Evolutionary conservation across 2,329 filamentous ascomycete species (phyloP).

Genomic region (Microsporum canis): DNA sequence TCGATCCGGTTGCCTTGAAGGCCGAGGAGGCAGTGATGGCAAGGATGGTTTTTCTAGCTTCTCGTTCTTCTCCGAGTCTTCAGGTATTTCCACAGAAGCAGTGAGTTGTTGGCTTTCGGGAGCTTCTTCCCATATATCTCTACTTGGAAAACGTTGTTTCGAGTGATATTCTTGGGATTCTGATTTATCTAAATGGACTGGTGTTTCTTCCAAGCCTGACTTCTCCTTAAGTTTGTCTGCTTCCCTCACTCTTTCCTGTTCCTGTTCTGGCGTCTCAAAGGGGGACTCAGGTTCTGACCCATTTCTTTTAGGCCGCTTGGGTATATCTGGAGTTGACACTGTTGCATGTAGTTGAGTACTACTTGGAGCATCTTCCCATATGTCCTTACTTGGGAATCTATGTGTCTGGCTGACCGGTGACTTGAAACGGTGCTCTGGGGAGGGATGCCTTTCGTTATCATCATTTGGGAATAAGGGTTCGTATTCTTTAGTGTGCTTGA

Average conservation of each 20-base stretch:
- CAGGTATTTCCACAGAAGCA: slow-evolving; percentile 55
- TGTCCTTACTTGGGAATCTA: slow-evolving; percentile 85
- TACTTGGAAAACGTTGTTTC: slow-evolving; percentile 71
- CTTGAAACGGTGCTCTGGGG: slow-evolving; percentile 44
- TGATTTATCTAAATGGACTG: slow-evolving; percentile 16
- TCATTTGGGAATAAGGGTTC: slow-evolving; percentile 84
- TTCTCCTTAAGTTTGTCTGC: slow-evolving; percentile 28
- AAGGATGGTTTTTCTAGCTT: slow-evolving; percentile 22
- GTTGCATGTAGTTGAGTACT: slow-evolving; percentile 67
- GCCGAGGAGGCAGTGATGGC: slow-evolving; percentile 24
- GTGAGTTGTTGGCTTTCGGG: slow-evolving; percentile 73
- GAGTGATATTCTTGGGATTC: slow-evolving; percentile 27
- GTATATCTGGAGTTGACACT: slow-evolving; percentile 67
- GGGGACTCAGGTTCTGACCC: slow-evolving; percentile 27
- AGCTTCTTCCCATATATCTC: slow-evolving; percentile 88
- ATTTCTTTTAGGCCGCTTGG: slow-evolving; percentile 30
- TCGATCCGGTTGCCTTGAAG: slow-evolving; percentile 24
- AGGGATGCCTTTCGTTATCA: slow-evolving; percentile 37
- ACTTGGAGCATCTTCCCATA: slow-evolving; percentile 92
- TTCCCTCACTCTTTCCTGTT: slow-evolving; percentile 27
- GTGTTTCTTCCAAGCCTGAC: slow-evolving; percentile 27
- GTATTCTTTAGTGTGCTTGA: slow-evolving; percentile 87
- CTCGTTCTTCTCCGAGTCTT: slow-evolving; percentile 15
- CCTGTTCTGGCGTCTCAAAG: slow-evolving; percentile 38
- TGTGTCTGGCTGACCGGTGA: slow-evolving; percentile 45